Base-by-base conservation (phyloP, 305 asterid species). In the Solanum hybrid region DNA sequence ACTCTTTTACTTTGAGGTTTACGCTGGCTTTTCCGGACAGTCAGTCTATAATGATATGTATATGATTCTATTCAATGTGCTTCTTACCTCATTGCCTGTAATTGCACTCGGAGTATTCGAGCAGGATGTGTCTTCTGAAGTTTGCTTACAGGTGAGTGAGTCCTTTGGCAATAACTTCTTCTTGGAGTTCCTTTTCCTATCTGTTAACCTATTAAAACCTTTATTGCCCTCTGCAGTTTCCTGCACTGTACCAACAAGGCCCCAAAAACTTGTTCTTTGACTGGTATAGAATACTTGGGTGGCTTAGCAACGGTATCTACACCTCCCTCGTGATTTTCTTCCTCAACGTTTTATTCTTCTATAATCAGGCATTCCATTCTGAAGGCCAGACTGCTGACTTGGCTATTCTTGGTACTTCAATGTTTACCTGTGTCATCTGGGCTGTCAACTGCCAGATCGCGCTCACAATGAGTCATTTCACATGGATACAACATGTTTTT, bases 211-310 rank as follows among this genome's bases (percentile, higher is more conserved):
- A 92, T 79, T 10, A 76, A 89, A 77, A 86, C 89, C 86, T 36
- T 72, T 73, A 89, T 38, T 77, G 84, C 79, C n/a, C 70, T 87
- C 76, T 92, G 91, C 93, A 95, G 99, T 97, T 96, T 91, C 99
- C 98, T 27, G 97, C 99, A 57, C 91, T 97, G 68, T 97, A 97
- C 88, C 98, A 95, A 88, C 99, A 97, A 93, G 99, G 99, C 20
- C 97, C 96, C 13, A 92, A 91, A 87, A 97, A 97, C 87, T 33
- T 93, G 37, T 96, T 93, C 95, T 97, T 97, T 91, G 96, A 93
- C 92, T 97, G 99, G 99, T 92, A 89, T 70, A 89, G 96, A 61
- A 96, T 97, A 86, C 85, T 93, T 8, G 98, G 98, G 39, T 97
- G 99, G 99, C 94, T 96, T 94, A 95, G 92, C 12, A 96, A 96